Evolutionary conservation across 78 protist species (phyloP).

Genomic region (Dictyostelium capitatum): DNA sequence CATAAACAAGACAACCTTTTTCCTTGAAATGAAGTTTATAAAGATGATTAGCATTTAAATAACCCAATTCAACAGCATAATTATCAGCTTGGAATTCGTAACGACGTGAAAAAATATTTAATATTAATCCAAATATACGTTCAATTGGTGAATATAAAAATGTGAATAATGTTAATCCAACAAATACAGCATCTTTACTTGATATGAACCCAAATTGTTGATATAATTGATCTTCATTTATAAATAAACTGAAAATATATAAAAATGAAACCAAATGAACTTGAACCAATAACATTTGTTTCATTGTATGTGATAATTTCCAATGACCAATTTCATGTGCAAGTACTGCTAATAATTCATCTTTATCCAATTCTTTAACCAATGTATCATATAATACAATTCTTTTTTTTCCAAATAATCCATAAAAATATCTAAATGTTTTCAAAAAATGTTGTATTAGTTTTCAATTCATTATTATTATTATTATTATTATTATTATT

Average conservation of each 20-base stretch:
- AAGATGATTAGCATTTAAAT: conserved; percentile 10
- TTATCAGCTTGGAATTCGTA: conserved; percentile 88
- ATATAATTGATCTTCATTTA: conserved; percentile 67
- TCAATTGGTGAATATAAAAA: conserved; percentile 81
- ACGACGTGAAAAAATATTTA: conserved; percentile 65
- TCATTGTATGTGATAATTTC: conserved; percentile 74
- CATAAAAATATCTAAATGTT: conserved; percentile 90
- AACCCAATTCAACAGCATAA: conserved; percentile 56
- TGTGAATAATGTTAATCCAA: conserved; percentile 82
- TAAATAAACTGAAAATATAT: conserved; percentile 53
- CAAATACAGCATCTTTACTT: conserved; percentile 2
- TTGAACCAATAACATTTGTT: conserved; percentile 36
- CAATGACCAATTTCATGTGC: conserved; percentile 95
- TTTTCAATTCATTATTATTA: background rate
- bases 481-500: background rate
- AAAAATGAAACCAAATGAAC: conserved; percentile 35
- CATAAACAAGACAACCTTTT: conserved; percentile 28
- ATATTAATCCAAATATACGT: conserved; percentile 33
- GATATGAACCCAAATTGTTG: conserved; percentile 75
- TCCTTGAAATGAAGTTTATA: conserved; percentile 61
- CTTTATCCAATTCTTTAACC: conserved; percentile 60
- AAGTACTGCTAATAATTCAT: conserved; percentile 83
- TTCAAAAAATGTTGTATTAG: background rate
- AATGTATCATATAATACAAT: conserved; percentile 94
- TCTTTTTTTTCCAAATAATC: conserved; percentile 90